phyloP scores from a whole-genome alignment of 2,329 filamentous ascomycete genomes.

The Microcyclosporella mali region DNA sequence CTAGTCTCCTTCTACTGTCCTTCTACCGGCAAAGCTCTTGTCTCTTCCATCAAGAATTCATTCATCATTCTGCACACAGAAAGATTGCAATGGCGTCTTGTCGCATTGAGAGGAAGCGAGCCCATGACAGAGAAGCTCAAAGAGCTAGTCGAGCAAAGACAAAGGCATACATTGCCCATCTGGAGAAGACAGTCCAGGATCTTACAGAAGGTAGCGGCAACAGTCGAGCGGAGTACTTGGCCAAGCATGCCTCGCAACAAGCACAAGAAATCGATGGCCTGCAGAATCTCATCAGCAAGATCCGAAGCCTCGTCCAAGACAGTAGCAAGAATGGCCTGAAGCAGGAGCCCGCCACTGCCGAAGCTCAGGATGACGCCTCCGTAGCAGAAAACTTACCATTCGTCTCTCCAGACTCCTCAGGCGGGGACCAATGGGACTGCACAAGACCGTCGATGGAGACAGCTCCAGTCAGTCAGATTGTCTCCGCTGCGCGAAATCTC shows the following conservation, averaged over 20 bases:
- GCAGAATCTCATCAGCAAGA: constrained; percentile 18
- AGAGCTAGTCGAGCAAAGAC: constrained; percentile 20
- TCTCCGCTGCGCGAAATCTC: constrained; percentile 12
- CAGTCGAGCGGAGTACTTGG: constrained; percentile 16
- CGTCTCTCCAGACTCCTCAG: constrained; percentile 9
- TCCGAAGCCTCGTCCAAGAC: constrained; percentile 18
- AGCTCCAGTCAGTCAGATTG: background rate
- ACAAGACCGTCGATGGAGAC: constrained; percentile 1
- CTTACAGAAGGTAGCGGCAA: constrained; percentile 17
- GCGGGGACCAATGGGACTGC: constrained; percentile 16
- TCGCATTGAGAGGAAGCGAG: constrained; percentile 23
- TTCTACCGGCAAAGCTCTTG: too few species aligned
- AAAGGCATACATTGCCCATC: constrained; percentile 20
- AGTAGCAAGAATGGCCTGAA: constrained; percentile 14
- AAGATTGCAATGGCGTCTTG: constrained; percentile 12
- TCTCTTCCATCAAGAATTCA: too few species aligned
- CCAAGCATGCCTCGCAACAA: constrained; percentile 19
- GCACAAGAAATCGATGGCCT: constrained; percentile 20
- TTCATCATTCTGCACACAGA: too few species aligned
- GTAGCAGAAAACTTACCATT: background rate
- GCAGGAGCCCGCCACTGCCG: constrained; percentile 8
- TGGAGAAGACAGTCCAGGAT: constrained; percentile 20
- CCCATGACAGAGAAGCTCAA: constrained; percentile 20
- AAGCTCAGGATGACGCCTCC: constrained; percentile 4
- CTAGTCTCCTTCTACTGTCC: too few species aligned